These are phyloP conservation scores for Achlya hypogyna DNA, from an alignment of 352 stramenopile species.

Conservation along the genomic window DNA sequence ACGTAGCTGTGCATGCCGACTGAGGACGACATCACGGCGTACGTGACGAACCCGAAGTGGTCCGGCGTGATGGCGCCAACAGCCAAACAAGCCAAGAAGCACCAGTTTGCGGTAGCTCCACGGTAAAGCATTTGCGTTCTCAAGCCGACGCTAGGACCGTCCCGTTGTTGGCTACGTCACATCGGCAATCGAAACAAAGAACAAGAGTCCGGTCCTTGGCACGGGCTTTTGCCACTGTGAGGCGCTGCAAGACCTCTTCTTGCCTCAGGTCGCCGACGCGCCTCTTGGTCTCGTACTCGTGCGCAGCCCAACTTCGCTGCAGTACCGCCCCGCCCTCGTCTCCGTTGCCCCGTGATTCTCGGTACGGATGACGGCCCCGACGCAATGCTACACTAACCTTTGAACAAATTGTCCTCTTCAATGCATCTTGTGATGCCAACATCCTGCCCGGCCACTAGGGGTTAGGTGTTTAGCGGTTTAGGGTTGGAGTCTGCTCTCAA, in stretches of 20 bases:
- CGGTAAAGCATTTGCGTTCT: too few relatives aligned
- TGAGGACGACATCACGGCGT: background rate
- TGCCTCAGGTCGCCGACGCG: background rate
- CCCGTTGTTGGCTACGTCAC: constrained; percentile 5
- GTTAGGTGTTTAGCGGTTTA: too few relatives aligned
- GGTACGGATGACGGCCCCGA: too few relatives aligned
- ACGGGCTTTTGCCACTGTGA: constrained; percentile 6
- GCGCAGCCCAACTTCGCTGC: background rate
- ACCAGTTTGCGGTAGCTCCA: too few relatives aligned
- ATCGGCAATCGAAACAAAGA: background rate
- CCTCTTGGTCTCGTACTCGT: background rate
- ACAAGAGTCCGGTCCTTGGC: background rate
- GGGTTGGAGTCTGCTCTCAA: too few relatives aligned
- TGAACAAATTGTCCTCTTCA: too few relatives aligned
- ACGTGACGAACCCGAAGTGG: background rate
- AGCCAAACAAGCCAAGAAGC: constrained; percentile 15
- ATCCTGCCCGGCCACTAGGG: too few relatives aligned
- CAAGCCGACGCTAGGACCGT: background rate
- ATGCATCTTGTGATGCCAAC: too few relatives aligned
- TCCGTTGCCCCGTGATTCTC: background rate
- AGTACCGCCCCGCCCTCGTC: constrained; percentile 6
- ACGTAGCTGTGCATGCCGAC: constrained; percentile 8
- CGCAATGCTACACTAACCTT: too few relatives aligned
- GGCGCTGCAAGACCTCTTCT: constrained; percentile 1
- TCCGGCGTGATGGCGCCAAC: background rate